Evolutionary conservation across 2,329 filamentous ascomycete genomes (phyloP).

Genomic region (Fusarium piperis): DNA sequence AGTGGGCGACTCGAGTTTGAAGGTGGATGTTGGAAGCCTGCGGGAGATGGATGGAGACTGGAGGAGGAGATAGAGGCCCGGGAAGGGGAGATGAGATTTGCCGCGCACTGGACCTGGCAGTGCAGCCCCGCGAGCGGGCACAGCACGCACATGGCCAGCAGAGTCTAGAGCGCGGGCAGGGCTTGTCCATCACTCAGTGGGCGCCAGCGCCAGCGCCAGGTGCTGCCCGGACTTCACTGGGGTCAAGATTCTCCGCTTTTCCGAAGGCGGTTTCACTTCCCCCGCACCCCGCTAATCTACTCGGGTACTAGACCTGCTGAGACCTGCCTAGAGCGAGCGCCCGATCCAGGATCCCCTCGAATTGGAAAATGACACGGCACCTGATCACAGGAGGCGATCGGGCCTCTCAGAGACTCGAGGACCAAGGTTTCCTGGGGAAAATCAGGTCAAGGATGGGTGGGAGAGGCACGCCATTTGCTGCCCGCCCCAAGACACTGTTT

Average conservation of each 20-base stretch:
- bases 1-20: constrained; percentile 12
- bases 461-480: constrained; percentile 8
- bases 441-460: constrained; percentile 16
- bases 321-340: constrained; percentile 7
- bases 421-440: constrained; percentile 20
- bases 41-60: constrained; percentile 20
- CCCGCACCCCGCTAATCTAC: constrained; percentile 41
- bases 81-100: constrained; percentile 41
- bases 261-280: constrained; percentile 39
- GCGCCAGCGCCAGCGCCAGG: not conserved
- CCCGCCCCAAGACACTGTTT: not conserved
- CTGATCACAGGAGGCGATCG: constrained; percentile 11
- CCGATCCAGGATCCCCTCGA: constrained; percentile 17
- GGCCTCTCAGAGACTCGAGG: constrained; percentile 1
- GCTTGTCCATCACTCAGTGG: constrained; percentile 5
- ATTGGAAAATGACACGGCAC: constrained; percentile 34
- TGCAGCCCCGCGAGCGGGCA: constrained; percentile 25
- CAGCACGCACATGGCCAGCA: not conserved
- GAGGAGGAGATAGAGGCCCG: constrained; percentile 2
- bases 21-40: constrained; percentile 11
- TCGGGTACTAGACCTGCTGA: constrained; percentile 31
- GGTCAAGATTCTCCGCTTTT: constrained; percentile 40
- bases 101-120: constrained; percentile 12
- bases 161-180: not conserved
- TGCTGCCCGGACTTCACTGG: constrained; percentile 5